Base-by-base conservation (phyloP, 2,329 filamentous ascomycete species). In the Aspergillus sp. region DNA sequence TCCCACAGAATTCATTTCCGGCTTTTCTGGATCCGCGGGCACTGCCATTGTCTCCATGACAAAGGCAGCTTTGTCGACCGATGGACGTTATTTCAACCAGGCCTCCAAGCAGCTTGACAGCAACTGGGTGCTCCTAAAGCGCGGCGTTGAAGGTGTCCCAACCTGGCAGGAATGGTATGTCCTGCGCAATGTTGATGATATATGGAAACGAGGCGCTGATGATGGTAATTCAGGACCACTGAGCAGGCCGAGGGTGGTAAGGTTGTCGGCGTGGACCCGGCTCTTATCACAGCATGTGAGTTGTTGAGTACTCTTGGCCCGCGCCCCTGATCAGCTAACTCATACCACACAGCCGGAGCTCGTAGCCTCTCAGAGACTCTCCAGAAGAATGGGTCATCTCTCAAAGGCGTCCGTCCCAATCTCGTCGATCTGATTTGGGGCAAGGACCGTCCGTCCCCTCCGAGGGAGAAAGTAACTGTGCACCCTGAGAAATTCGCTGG, bases 51-150 rank as follows among this genome's bases (percentile, higher is more conserved):
- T 99, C 52, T 94, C 92, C 2, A 82, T 84, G 46, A 87, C 91
- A 47, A 92, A 92, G 72, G 94, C 94, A 14, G 90, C 91, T 13
- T 78, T 99, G 52, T 91, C 94, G 11, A 99, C 94, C 25, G 94
- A 99, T 70, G 94, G 94, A 25, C 87, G 94, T 60, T 99, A 99
- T 75, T 99, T 97, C 81, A 97, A 96, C 76, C 94, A 99, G 73
- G 94, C 94, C 21, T 79, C 86, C 57, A 89, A 92, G 65, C 91
- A 99, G 72, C 83, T 99, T 25, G 94, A 97, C 71, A 76, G 74
- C 64, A 97, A 97, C 72, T 99, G 94, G 94, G 78, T 83, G 46
- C 79, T 99, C 38, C 78, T 99, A 56, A 99, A 97, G 77, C 91
- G 96, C 66, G 94, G 94, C 5, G 80, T 96, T 45, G 89, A 94